Conservation (phyloP, 345 rosid genomes). For the Salix caprea region DNA sequence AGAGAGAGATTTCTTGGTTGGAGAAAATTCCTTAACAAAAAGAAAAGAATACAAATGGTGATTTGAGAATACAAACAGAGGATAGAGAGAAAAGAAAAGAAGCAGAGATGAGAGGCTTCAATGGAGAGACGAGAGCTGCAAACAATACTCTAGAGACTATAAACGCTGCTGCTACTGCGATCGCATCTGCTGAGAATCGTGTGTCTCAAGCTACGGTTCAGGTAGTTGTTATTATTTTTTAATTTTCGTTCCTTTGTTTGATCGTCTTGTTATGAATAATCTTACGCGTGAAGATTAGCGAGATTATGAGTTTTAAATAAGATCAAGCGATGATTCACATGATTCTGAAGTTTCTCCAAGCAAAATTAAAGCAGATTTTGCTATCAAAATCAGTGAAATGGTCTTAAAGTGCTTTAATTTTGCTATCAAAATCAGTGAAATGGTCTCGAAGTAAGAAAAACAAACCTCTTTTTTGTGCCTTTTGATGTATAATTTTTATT, state of each 20-base stretch:
- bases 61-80: background rate
- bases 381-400: background rate
- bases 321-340: background rate
- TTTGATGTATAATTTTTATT: too few relatives aligned
- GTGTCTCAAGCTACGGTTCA: conserved; percentile 50
- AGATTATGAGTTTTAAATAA: background rate
- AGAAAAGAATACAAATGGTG: background rate
- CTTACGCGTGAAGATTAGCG: too few relatives aligned
- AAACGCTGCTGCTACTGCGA: conserved; percentile 84
- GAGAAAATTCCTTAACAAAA: background rate
- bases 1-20: background rate
- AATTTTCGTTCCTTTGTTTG: background rate
- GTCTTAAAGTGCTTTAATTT: background rate
- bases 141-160: conserved; percentile 57
- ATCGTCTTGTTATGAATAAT: too few relatives aligned
- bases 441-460: background rate
- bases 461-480: conserved; percentile 1
- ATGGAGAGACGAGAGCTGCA: conserved; percentile 34
- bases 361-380: background rate
- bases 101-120: conserved; percentile 43
- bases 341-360: background rate
- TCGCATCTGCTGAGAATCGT: conserved; percentile 77
- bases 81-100: background rate
- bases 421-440: background rate
- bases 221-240: conserved; percentile 23